Base-by-base conservation (phyloP, 306 rosid species). In the Citrullus mucosospermus region DNA sequence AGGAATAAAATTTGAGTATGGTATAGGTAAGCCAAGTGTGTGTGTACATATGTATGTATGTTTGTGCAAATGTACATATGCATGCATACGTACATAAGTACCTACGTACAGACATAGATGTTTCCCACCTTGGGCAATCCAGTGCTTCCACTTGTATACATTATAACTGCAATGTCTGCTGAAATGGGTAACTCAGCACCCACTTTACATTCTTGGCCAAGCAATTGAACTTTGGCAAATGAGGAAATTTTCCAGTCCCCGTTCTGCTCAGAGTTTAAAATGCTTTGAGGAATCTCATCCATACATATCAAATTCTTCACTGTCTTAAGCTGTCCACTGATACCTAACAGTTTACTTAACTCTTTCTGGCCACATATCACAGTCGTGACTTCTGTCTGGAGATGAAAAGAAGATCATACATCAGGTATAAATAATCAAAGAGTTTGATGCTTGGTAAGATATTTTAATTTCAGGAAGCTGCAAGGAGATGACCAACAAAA, bases 121-220 rank as follows among this genome's bases (percentile, higher is more conserved):
- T 81, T 84, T 82, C 87, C 78, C 79, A 96, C 99, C 99, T 92
- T 92, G 38, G 99, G 97, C 77, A 92, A 82, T 80, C 99, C 99
- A 12, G 98, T 92, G 83, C 99, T 96, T 86, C 99, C 99, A 84
- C 99, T 96, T 55, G 99, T 92, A 85, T 96, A 96, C 99, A 92
- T 96, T 82, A 96, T 92, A 85, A 96, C 99, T 6, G 98, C 99
- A 78, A 91, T 76, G 85, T 96, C 98, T 16, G 91, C 88, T 59
- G 98, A 80, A 81, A 90, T 84, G 60, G 99, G 99, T 69, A 96
- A 85, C 80, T 91, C 92, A 30, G 97, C 86, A n/a, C 82, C 93
- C 50, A 87, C 59, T 50, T 87, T 90, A 43, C 80, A 83, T 86
- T 85, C 87, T 86, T 80, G 85, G 55, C 99, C 99, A 80, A 86